Conservation (phyloP, 164 flowering plant genomes). For the Paratinospora sagittata region DNA sequence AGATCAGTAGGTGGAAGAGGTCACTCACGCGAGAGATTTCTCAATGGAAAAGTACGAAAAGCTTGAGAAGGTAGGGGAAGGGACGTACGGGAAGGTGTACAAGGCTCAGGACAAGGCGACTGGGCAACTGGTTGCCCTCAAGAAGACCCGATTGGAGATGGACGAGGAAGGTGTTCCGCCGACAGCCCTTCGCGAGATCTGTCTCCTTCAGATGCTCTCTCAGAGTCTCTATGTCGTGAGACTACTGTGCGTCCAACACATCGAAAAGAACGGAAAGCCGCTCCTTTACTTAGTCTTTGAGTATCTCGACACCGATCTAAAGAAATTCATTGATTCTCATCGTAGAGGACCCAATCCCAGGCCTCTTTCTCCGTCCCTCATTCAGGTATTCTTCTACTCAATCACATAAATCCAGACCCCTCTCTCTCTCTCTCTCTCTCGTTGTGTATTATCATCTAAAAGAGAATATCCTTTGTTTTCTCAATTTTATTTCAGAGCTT, state of each 20-base stretch:
- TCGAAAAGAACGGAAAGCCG: slow-evolving; percentile 67
- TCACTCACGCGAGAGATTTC: not conserved
- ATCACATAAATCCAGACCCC: not conserved
- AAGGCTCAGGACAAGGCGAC: slow-evolving; percentile 83
- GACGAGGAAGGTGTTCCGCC: slow-evolving; percentile 99
- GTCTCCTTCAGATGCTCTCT: slow-evolving; percentile 90
- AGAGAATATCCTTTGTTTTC: not conserved
- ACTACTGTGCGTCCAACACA: slow-evolving; percentile 81
- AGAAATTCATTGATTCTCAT: slow-evolving; percentile 81
- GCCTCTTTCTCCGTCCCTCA: slow-evolving; percentile 48
- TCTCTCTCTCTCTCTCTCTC: not conserved
- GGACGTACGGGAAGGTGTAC: slow-evolving; percentile 98
- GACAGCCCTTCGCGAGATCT: slow-evolving; percentile 91
- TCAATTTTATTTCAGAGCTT: slow-evolving; percentile 78
- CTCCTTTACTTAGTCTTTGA: slow-evolving; percentile 88
- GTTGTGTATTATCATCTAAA: not conserved
- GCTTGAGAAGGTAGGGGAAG: slow-evolving; percentile 96
- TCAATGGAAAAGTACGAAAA: slow-evolving; percentile 65
- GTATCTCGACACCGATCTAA: slow-evolving; percentile 90
- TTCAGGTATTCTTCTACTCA: slow-evolving; percentile 22
- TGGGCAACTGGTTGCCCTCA: slow-evolving; percentile 83
- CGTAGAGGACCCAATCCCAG: slow-evolving; percentile 76
- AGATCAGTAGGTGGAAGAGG: no score
- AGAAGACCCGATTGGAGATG: slow-evolving; percentile 95
- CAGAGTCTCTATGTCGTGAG: slow-evolving; percentile 80